These are phyloP conservation scores for Tilletiopsis washingtonensis DNA, from an alignment of 1,284 basidiomycete species.

Conservation along the genomic window DNA sequence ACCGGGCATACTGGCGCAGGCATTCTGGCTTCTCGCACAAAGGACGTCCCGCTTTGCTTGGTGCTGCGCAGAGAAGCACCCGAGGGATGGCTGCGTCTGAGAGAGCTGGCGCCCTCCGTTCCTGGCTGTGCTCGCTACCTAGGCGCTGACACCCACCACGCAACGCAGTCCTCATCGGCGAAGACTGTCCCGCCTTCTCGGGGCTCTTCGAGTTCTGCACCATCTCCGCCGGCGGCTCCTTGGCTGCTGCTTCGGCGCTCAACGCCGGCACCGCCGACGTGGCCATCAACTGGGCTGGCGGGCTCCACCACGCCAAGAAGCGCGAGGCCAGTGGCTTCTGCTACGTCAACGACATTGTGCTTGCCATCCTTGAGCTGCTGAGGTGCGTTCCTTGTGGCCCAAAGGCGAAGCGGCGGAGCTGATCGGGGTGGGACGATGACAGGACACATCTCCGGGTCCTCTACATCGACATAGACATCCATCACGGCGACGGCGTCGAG, in stretches of 20 bases:
- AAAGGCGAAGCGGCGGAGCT: too few relatives aligned
- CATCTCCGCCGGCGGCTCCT: constrained; percentile 79
- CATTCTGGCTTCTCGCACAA: not conserved
- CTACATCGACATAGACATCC: constrained; percentile 96
- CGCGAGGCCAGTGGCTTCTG: constrained; percentile 92
- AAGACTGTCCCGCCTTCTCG: constrained; percentile 94
- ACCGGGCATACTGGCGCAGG: too few relatives aligned
- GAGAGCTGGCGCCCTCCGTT: constrained; percentile 1
- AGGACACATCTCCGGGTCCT: constrained; percentile 66
- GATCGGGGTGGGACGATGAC: too few relatives aligned
- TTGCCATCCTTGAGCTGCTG: constrained; percentile 43
- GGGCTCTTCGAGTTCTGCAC: constrained; percentile 95
- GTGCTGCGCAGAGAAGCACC: too few relatives aligned
- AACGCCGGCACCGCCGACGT: constrained; percentile 78
- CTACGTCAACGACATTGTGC: constrained; percentile 74
- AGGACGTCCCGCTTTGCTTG: too few relatives aligned
- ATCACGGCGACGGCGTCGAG: constrained; percentile 97
- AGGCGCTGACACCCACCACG: too few relatives aligned
- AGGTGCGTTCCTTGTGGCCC: constrained; percentile 14
- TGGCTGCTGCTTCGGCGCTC: constrained; percentile 74
- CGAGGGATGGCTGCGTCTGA: too few relatives aligned
- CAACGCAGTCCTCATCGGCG: constrained; percentile 54
- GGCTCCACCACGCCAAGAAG: constrained; percentile 96
- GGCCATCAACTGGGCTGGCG: constrained; percentile 97
- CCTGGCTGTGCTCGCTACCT: too few relatives aligned